Conservation (phyloP, 2,329 filamentous ascomycete genomes). For the Nothomitra cinnamomea region DNA sequence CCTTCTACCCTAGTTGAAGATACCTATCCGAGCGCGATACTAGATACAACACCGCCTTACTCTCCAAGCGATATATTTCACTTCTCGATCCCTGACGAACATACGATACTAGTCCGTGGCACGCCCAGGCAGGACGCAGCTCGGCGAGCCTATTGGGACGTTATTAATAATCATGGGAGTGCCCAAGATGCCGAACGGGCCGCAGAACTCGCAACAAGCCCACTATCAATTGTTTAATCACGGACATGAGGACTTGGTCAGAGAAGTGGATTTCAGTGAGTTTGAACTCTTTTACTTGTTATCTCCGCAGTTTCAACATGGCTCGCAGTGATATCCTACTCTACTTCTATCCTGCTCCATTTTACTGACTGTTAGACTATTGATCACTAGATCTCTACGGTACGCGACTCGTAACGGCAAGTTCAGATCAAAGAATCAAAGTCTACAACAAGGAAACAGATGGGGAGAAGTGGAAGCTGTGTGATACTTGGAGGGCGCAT, state of each 20-base stretch:
- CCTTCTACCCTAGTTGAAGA: no score
- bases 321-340: neutral
- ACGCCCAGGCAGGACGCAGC: no score
- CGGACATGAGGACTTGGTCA: conserved; percentile 4
- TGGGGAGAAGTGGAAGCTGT: conserved; percentile 52
- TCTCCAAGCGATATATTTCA: no score
- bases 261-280: conserved; percentile 3
- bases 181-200: neutral
- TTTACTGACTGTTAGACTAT: no score
- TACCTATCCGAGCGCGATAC: no score
- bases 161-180: neutral
- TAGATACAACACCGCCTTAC: no score
- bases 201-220: neutral
- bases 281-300: no score
- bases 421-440: conserved; percentile 81
- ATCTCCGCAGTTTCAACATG: neutral
- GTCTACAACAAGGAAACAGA: conserved; percentile 76
- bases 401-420: conserved; percentile 78
- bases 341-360: no score
- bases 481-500: conserved; percentile 80
- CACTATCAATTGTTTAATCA: conserved; percentile 3
- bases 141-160: no score
- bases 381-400: conserved; percentile 94
- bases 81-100: no score
- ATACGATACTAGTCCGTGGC: no score